A percentile compares a stretch with the other conserved stretches of the same genome.
These are phyloP conservation scores for Blastomyces emzantsi DNA, from an alignment of 2,329 filamentous ascomycete genomes.

Conservation along the genomic window DNA sequence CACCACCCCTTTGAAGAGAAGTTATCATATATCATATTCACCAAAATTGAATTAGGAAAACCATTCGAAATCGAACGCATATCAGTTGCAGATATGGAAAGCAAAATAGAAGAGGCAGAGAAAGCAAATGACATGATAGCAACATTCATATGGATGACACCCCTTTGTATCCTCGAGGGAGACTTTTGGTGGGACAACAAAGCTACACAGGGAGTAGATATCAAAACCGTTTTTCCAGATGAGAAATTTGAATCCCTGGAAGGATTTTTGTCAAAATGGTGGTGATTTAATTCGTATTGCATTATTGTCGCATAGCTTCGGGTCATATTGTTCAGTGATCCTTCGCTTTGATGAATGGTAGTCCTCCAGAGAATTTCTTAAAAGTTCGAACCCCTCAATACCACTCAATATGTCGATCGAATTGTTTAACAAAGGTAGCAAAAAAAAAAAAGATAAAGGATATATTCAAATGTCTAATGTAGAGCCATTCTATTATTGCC, in stretches of 20 bases:
- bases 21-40: background rate
- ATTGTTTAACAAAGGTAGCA: background rate
- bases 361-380: background rate
- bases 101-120: background rate
- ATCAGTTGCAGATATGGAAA: background rate
- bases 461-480: background rate
- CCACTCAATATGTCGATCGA: background rate
- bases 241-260: constrained; percentile 4
- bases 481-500: background rate
- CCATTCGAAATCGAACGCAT: constrained; percentile 5
- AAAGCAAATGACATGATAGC: constrained; percentile 5
- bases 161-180: constrained; percentile 1
- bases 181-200: constrained; percentile 8
- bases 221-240: constrained; percentile 4
- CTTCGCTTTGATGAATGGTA: background rate
- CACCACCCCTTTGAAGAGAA: background rate
- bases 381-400: background rate
- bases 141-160: constrained; percentile 1
- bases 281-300: background rate
- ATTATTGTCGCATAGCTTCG: background rate
- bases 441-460: background rate
- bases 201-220: background rate
- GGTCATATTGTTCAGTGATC: background rate
- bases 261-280: constrained; percentile 4
- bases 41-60: background rate